Conservation (phyloP, 805 yeast species). For the Candida ipomoeae region DNA sequence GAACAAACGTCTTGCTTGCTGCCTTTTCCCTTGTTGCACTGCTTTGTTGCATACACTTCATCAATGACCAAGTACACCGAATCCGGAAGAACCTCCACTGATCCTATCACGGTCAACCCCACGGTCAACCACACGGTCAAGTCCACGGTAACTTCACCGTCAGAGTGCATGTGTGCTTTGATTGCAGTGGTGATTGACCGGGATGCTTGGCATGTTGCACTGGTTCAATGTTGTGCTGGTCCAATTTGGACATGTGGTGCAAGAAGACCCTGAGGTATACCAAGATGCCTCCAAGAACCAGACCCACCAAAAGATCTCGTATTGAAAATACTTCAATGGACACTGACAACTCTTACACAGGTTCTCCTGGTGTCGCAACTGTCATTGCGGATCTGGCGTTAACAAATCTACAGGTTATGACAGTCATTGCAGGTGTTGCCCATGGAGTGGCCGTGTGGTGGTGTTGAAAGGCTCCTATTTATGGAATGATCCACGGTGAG, state of each 20-base stretch:
- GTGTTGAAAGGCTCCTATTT: conserved; percentile 90
- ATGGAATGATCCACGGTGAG: too few species aligned
- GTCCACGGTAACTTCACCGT: conserved; percentile 48
- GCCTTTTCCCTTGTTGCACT: conserved; percentile 77
- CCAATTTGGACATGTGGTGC: conserved; percentile 77
- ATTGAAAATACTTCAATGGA: too few species aligned
- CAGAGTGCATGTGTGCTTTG: conserved; percentile 70
- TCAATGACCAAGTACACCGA: conserved; percentile 50
- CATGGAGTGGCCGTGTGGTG: conserved; percentile 98
- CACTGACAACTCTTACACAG: too few species aligned
- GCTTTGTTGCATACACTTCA: conserved; percentile 77
- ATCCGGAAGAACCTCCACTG: conserved; percentile 26
- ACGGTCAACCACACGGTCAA: conserved; percentile 16
- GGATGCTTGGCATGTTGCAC: conserved; percentile 95
- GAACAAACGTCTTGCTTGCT: conserved; percentile 71
- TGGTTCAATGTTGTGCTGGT: conserved; percentile 61
- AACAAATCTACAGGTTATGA: too few species aligned
- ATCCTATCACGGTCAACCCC: conserved; percentile 40
- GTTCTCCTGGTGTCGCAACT: too few species aligned
- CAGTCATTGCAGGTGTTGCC: conserved; percentile 89
- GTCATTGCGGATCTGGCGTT: too few species aligned
- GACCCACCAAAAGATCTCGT: too few species aligned
- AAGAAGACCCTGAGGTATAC: too few species aligned
- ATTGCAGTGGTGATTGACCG: conserved; percentile 88
- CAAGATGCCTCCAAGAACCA: too few species aligned